Base-by-base conservation (phyloP, 108 stramenopile genomes). In the Halocafeteria seosinensis region DNA sequence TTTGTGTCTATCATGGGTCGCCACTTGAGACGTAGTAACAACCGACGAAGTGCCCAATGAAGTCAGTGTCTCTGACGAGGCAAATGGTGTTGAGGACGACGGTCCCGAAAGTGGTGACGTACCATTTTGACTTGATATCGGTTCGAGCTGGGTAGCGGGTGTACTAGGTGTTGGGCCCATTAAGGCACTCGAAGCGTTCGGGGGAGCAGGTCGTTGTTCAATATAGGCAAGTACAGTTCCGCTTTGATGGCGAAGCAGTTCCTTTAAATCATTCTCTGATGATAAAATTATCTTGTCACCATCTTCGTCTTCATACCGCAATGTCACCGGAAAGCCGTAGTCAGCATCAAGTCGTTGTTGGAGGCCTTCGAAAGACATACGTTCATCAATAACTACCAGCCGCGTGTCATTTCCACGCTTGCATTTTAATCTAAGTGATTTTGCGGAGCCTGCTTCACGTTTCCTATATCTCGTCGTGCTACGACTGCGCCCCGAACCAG, bases 231-330 rank as follows among this genome's bases (percentile, higher is more conserved):
- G 37, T 12, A 30, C 61, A 11, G 1, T 52, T 1, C 57, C 67
- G 13, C 38, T 17, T 25, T 1, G 1, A 35, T 37, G 6, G 30
- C n/a, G 17, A 21, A 68, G 11, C 11, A 68, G 5, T 28, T 68
- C 67, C 12, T 17, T 5, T 21, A 68, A 35, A 35, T 68, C 67
- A 35, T 68, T 52, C 61, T 68, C 61, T 11, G 29, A 68, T 27
- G 67, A 6, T 23, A 68, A 61, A 5, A n/a, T 61, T n/a, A 68
- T 61, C 6, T 26, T n/a, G 50, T 68, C 67, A 23, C 67, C 67
- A 23, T 68, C 67, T 3, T 8, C 52, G 50, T 68, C 67, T n/a
- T 61, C 59, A 35, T 68, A 68, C 34, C 52, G 3, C 37, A 68
- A 50, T 29, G 5, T 25, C 34, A 61, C 67, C 6, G 8, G 50